Percentiles rank a stretch among this genome's conserved stretches.
Evolutionary conservation across 2,329 filamentous ascomycete species (phyloP).

Genomic region (Fusarium sp.): DNA sequence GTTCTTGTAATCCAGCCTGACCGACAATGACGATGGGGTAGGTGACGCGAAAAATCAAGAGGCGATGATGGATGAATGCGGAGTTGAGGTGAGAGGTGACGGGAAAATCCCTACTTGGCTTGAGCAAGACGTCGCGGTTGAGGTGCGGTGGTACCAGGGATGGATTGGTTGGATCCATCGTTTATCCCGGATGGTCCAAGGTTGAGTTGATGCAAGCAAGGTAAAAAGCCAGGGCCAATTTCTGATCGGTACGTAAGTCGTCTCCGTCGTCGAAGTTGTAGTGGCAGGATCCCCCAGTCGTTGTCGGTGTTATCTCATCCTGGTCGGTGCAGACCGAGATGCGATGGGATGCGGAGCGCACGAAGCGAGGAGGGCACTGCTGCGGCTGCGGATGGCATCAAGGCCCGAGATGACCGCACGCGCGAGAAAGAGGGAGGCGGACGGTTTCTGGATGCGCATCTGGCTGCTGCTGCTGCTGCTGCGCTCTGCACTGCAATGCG

Average conservation of each 20-base stretch:
- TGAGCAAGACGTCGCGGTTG: conserved; percentile 14
- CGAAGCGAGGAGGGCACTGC: neutral
- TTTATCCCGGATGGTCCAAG: conserved; percentile 6
- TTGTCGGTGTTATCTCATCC: conserved; percentile 23
- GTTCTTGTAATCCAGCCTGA: neutral
- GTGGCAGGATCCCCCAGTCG: conserved; percentile 13
- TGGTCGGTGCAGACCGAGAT: conserved; percentile 14
- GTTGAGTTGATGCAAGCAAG: conserved; percentile 34
- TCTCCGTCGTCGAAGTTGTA: conserved; percentile 22
- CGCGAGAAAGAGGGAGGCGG: neutral
- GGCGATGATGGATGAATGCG: conserved; percentile 13
- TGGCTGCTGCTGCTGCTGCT: conserved; percentile 7
- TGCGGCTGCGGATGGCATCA: neutral
- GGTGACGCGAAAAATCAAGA: conserved; percentile 10
- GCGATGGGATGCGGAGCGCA: conserved; percentile 2
- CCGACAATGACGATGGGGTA: conserved; percentile 10
- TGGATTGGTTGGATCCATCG: conserved; percentile 27
- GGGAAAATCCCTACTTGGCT: conserved; percentile 23
- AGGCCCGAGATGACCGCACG: conserved; percentile 2
- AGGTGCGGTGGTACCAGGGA: conserved; percentile 27
- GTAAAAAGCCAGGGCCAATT: conserved; percentile 29
- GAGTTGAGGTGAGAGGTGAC: conserved; percentile 20
- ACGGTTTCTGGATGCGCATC: conserved; percentile 7
- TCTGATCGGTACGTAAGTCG: conserved; percentile 23
- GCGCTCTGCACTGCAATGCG: conserved; percentile 11